A percentile compares a stretch with the other conserved stretches of the same genome.
Conservation (phyloP, 495 filamentous ascomycete species). For the Hyaloscypha bicolor region DNA sequence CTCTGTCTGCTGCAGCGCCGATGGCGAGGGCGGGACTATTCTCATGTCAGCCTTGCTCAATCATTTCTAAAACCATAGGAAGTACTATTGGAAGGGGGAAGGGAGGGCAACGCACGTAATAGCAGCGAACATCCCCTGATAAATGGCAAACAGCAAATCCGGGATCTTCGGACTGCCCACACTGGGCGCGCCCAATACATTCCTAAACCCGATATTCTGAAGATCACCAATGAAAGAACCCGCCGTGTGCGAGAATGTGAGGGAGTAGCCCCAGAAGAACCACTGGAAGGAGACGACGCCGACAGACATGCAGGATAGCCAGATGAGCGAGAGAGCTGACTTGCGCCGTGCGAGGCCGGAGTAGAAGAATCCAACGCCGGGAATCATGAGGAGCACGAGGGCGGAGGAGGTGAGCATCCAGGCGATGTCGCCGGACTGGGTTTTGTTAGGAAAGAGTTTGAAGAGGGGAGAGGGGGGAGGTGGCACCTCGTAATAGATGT, state of each 20-base stretch:
- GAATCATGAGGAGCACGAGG: constrained; percentile 96
- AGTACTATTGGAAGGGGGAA: background rate
- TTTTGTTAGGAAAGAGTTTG: background rate
- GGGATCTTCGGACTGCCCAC: constrained; percentile 78
- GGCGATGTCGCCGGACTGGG: constrained; percentile 81
- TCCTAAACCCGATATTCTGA: constrained; percentile 80
- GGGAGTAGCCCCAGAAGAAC: constrained; percentile 99
- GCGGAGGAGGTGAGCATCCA: constrained; percentile 91
- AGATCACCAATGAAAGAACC: constrained; percentile 84
- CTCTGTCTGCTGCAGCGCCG: constrained; percentile 86
- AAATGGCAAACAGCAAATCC: constrained; percentile 88
- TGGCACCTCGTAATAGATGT: constrained; percentile 75
- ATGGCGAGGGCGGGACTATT: constrained; percentile 69
- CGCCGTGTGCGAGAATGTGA: constrained; percentile 85
- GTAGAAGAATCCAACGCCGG: constrained; percentile 98
- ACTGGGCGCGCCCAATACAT: constrained; percentile 76
- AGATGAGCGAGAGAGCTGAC: constrained; percentile 92
- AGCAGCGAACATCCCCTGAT: constrained; percentile 97
- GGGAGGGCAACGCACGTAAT: constrained; percentile 58
- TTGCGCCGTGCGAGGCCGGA: constrained; percentile 94
- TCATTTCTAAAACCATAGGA: background rate
- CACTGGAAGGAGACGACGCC: constrained; percentile 96
- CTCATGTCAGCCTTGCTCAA: background rate
- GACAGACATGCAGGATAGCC: constrained; percentile 90
- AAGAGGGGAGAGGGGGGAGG: background rate